These are phyloP conservation scores for Globisporangium uncinulatum DNA, from an alignment of 352 stramenopile genomes.

Conservation along the genomic window DNA sequence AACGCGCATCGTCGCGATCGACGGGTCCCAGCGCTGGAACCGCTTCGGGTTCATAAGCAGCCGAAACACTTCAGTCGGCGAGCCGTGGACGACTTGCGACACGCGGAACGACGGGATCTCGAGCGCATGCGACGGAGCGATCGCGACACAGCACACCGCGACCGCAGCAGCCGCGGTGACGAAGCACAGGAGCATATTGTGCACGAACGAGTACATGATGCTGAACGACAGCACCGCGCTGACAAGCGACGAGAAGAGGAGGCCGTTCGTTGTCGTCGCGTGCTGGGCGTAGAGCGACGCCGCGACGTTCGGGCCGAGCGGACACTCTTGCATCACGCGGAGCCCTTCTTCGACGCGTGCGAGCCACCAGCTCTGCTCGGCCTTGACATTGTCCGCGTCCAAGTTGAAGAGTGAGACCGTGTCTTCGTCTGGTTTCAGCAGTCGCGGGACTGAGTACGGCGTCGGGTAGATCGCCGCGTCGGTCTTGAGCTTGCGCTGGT, in stretches of 20 bases:
- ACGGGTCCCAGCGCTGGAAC: conserved; percentile 80
- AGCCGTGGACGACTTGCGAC: conserved; percentile 80
- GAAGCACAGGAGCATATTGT: conserved; percentile 81
- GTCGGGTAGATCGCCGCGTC: conserved; percentile 74
- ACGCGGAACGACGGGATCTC: conserved; percentile 83
- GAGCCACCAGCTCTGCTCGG: conserved; percentile 84
- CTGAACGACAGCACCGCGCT: conserved; percentile 75
- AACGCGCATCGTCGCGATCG: conserved; percentile 72
- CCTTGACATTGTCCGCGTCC: conserved; percentile 78
- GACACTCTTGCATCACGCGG: conserved; percentile 84
- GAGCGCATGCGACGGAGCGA: conserved; percentile 61
- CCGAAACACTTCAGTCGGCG: conserved; percentile 76
- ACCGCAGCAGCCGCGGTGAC: conserved; percentile 56
- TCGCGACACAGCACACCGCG: conserved; percentile 58
- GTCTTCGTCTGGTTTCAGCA: conserved; percentile 80
- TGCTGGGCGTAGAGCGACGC: conserved; percentile 80
- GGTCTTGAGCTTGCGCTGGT: conserved; percentile 71
- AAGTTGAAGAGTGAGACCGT: conserved; percentile 83
- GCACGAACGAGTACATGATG: conserved; percentile 82
- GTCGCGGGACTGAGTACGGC: conserved; percentile 46
- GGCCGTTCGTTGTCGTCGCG: conserved; percentile 64
- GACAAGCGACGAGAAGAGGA: conserved; percentile 58
- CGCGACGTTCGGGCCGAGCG: conserved; percentile 68
- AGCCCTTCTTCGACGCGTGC: conserved; percentile 75
- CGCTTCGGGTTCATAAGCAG: conserved; percentile 83